These are phyloP conservation scores for Didymella lethalis DNA, from an alignment of 2,329 filamentous ascomycete species.

Conservation along the genomic window DNA sequence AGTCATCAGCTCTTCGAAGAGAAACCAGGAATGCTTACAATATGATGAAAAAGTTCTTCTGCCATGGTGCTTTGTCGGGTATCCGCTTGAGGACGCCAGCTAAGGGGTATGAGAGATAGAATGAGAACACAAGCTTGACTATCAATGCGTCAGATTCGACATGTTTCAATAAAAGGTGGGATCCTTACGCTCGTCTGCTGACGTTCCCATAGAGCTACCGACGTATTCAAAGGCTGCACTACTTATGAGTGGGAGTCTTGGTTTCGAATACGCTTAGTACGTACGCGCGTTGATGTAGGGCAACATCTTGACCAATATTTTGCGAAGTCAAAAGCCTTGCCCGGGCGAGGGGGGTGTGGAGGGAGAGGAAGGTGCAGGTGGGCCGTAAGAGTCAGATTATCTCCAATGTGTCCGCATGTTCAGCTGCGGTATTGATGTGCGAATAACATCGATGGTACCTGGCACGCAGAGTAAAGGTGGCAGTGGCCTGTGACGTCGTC, in stretches of 20 bases:
- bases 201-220: conserved; percentile 65
- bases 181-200: conserved; percentile 68
- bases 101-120: conserved; percentile 90
- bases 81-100: conserved; percentile 88
- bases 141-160: conserved; percentile 26
- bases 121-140: conserved; percentile 94
- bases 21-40: conserved; percentile 58
- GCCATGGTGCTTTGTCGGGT: conserved; percentile 80
- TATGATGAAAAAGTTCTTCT: conserved; percentile 90
- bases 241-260: conserved; percentile 13
- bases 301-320: conserved; percentile 58
- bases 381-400: conserved; percentile 20
- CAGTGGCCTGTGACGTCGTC: conserved; percentile 29
- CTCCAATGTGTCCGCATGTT: conserved; percentile 25
- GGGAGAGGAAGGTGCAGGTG: not conserved
- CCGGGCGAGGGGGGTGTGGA: not conserved
- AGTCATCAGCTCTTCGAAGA: not conserved
- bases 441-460: conserved; percentile 14
- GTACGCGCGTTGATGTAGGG: conserved; percentile 70
- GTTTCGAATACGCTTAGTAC: conserved; percentile 30
- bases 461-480: conserved; percentile 17
- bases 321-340: not conserved
- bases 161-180: conserved; percentile 3
- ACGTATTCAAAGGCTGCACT: conserved; percentile 67
- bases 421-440: conserved; percentile 14